These are phyloP conservation scores for Laguncularia racemosa DNA, from an alignment of 345 rosid species.

Conservation along the genomic window DNA sequence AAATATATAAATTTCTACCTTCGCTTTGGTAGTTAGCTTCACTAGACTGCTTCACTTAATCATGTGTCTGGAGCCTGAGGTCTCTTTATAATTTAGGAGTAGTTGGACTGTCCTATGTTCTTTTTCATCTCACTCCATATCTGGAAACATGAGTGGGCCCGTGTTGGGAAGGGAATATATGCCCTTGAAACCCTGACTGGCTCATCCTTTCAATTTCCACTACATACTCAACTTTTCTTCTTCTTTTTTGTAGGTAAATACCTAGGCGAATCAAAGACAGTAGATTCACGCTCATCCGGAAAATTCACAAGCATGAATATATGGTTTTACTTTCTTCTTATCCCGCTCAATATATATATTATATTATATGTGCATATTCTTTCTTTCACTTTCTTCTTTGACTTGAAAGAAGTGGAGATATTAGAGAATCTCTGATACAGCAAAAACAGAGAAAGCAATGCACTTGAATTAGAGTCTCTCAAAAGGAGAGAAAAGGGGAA, in stretches of 20 bases:
- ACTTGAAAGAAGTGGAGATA: slow-evolving; percentile 14
- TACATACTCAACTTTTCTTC: slow-evolving; percentile 8
- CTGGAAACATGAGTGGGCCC: slow-evolving; percentile 15
- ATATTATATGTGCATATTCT: background rate
- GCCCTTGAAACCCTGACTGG: slow-evolving; percentile 4
- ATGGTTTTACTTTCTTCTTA: no score
- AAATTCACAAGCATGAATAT: no score
- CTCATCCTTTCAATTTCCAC: slow-evolving; percentile 1
- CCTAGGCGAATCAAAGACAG: background rate
- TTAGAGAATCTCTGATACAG: slow-evolving; percentile 20
- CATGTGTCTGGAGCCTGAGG: background rate
- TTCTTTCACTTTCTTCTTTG: slow-evolving; percentile 10
- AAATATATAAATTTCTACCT: background rate
- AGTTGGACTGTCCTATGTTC: slow-evolving; percentile 12
- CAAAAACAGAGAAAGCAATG: slow-evolving; percentile 11
- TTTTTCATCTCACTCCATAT: slow-evolving; percentile 11
- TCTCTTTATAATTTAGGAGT: slow-evolving; percentile 8
- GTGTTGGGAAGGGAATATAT: slow-evolving; percentile 20
- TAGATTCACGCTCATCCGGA: no score
- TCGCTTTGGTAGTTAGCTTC: background rate
- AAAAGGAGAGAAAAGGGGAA: slow-evolving; percentile 17
- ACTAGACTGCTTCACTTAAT: no score
- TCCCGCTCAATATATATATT: no score
- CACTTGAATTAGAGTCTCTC: slow-evolving; percentile 7
- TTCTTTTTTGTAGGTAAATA: background rate